Conservation (phyloP, 2,329 filamentous ascomycete genomes). For the Plenodomus biglobosus region DNA sequence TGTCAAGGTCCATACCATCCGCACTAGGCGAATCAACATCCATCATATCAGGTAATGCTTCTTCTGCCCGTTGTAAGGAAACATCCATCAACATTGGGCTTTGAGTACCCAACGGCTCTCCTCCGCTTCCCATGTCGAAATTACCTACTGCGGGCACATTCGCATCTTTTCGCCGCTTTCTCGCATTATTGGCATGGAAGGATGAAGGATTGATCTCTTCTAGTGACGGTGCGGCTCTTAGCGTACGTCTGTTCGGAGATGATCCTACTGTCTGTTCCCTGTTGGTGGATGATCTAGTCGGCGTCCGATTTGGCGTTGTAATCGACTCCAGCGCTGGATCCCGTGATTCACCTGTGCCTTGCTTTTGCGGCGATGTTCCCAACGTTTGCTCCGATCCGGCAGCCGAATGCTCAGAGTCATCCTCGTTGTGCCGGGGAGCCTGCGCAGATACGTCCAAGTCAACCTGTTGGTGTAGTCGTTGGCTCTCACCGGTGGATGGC, state of each 20-base stretch:
- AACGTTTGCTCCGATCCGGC: slow-evolving; percentile 3
- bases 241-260: background rate
- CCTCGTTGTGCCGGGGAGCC: background rate
- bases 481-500: background rate
- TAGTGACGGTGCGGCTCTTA: slow-evolving; percentile 3
- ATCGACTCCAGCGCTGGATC: slow-evolving; percentile 4
- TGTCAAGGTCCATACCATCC: background rate
- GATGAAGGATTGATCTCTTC: slow-evolving; percentile 4
- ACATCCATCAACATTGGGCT: background rate
- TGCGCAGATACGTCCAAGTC: background rate
- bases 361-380: background rate
- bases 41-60: background rate
- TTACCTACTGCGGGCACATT: background rate
- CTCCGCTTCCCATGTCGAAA: background rate
- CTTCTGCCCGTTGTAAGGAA: background rate
- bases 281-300: background rate
- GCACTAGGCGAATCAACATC: background rate
- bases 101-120: background rate
- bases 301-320: background rate
- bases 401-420: background rate
- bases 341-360: slow-evolving; percentile 17
- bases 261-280: background rate
- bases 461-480: background rate
- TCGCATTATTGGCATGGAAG: background rate
- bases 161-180: background rate